phyloP scores from a whole-genome alignment of 2,329 filamentous ascomycete genomes.

The Fusarium mundagurra region DNA sequence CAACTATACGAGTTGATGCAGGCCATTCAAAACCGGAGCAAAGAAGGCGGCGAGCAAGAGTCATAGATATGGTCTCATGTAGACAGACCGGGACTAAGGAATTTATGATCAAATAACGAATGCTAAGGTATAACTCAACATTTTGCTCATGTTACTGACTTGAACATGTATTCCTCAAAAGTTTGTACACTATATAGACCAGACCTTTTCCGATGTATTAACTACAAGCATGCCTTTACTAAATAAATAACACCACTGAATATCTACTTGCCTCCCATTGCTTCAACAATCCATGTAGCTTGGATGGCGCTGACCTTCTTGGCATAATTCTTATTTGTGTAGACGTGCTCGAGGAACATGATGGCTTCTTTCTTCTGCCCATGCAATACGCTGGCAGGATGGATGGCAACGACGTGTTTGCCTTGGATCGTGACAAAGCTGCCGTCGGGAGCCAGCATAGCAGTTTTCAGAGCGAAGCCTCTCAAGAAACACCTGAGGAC shows the following conservation, averaged over 20 bases:
- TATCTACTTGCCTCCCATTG: slow-evolving; percentile 49
- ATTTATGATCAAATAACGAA: not conserved
- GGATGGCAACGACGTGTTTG: slow-evolving; percentile 69
- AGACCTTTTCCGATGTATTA: slow-evolving; percentile 22
- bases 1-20: slow-evolving; percentile 96
- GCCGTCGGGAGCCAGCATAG: slow-evolving; percentile 67
- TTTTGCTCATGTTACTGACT: not conserved
- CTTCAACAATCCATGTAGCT: slow-evolving; percentile 67
- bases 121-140: not conserved
- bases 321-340: slow-evolving; percentile 72
- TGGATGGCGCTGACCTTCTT: slow-evolving; percentile 73
- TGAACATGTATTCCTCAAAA: not conserved
- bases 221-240: not conserved
- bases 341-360: slow-evolving; percentile 75
- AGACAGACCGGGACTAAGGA: not conserved
- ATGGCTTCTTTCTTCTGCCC: slow-evolving; percentile 72
- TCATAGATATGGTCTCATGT: slow-evolving; percentile 32
- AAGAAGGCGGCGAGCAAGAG: slow-evolving; percentile 40
- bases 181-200: slow-evolving; percentile 23
- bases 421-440: slow-evolving; percentile 69
- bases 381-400: slow-evolving; percentile 70
- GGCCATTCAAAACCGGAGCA: slow-evolving; percentile 66
- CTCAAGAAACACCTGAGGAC: slow-evolving; percentile 70
- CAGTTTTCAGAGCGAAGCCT: slow-evolving; percentile 70
- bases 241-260: not conserved